Base-by-base conservation (phyloP, 306 rosid genomes). In the Abrus precatorius region DNA sequence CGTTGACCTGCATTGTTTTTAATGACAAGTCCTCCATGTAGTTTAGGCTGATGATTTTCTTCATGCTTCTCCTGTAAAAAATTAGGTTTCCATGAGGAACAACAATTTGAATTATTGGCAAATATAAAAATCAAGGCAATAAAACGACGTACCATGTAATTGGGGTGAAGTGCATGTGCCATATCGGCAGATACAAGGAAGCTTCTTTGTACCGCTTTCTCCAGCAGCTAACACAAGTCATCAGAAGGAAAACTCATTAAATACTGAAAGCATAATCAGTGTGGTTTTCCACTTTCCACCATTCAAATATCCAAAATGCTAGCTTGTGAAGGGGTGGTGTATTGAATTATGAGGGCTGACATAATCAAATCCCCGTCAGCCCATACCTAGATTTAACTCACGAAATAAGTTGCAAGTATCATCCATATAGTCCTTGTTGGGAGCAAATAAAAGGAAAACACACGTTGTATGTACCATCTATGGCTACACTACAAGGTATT, bases 161-260 rank as follows among this genome's bases (percentile, higher is more conserved):
- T 94, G 40, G 98, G 97, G 84, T 94, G 98, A 5, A 94, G 92
- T 28, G 95, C 98, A 88, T 94, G 98, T 20, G 97, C 97, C 98
- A 94, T 94, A 85, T 94, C 98, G 49, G 97, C 98, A 81, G 95
- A 94, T 28, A 90, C 98, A 50, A 94, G 94, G 85, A 88, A 94
- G 84, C 97, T 92, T 74, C 71, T 85, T 72, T 90, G 95, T 32
- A 88, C 78, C 49, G 94, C 94, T 81, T 90, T 88, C 85, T 89
- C 92, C 9, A 92, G 82, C 76, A 89, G 75, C 98, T 94, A 85
- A 76, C 77, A 72, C 65, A 73, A 81, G 80, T 68, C 84, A 82
- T 36, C 41, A 14, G 44, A 66, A 66, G 28, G 36, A 62, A 81
- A 81, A 48, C 72, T 74, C 49, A 68, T 66, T 10, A 45, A 4